Evolutionary conservation across 2,329 filamentous ascomycete species (phyloP).

Genomic region (Trichophyton simii): DNA sequence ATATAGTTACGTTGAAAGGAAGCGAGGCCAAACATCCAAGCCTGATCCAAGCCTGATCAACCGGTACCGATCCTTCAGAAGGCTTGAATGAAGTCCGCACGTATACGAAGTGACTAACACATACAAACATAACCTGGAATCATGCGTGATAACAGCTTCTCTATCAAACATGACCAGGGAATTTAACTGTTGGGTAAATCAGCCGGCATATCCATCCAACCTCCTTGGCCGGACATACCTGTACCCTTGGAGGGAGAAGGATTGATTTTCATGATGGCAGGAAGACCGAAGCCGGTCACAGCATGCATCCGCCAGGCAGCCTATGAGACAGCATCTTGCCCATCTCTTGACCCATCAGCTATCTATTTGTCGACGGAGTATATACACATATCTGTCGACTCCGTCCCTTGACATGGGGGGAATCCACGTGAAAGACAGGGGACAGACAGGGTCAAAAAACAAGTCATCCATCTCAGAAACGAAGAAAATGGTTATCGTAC

Average conservation of each 20-base stretch:
- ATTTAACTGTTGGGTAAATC: neutral
- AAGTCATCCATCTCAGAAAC: neutral
- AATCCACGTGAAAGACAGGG: conserved; percentile 3
- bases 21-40: neutral
- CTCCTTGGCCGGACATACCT: neutral
- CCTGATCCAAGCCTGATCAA: neutral
- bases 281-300: neutral
- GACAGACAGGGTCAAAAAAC: neutral
- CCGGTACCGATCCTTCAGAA: neutral
- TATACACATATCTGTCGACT: neutral
- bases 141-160: too few species aligned
- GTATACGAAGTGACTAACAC: too few species aligned
- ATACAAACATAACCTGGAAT: too few species aligned
- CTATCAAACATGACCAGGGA: neutral
- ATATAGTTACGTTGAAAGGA: neutral
- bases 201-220: neutral
- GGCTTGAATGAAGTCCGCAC: neutral
- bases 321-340: neutral
- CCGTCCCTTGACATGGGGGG: neutral
- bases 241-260: neutral
- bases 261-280: neutral
- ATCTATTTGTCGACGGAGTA: neutral
- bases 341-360: neutral
- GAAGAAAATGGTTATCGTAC: neutral
- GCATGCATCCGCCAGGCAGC: neutral